These are phyloP conservation scores for Hypoxylon sp. DNA, from an alignment of 2,329 filamentous ascomycete species.

Conservation along the genomic window DNA sequence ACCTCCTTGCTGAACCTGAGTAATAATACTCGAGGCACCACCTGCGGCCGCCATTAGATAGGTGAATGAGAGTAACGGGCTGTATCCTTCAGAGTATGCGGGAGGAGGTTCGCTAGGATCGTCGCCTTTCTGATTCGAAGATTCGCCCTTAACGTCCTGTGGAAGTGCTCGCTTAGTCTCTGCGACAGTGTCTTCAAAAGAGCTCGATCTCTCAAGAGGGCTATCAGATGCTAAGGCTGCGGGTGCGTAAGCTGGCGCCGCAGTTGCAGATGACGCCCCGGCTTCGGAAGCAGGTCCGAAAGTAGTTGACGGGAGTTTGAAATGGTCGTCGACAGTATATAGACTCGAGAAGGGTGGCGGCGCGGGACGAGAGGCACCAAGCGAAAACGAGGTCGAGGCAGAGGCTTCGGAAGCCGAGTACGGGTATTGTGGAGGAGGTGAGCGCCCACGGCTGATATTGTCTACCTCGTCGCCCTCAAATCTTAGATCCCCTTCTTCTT, in stretches of 20 bases:
- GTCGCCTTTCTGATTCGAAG: constrained; percentile 77
- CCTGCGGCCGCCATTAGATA: constrained; percentile 99
- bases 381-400: constrained; percentile 59
- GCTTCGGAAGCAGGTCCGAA: constrained; percentile 51
- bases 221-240: constrained; percentile 58
- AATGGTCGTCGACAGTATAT: constrained; percentile 60
- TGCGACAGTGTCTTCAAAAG: constrained; percentile 68
- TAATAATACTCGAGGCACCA: constrained; percentile 98
- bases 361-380: constrained; percentile 56
- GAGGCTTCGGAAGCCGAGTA: constrained; percentile 71
- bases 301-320: constrained; percentile 48
- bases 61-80: constrained; percentile 90
- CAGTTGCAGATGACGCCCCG: constrained; percentile 57
- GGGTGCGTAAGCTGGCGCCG: constrained; percentile 71
- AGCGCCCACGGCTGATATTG: constrained; percentile 58
- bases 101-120: constrained; percentile 90
- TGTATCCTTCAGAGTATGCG: constrained; percentile 94
- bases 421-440: constrained; percentile 73
- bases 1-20: constrained; percentile 95
- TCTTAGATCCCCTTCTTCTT: constrained; percentile 43
- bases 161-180: constrained; percentile 90
- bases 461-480: constrained; percentile 54
- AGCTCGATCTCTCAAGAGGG: constrained; percentile 55
- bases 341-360: constrained; percentile 74
- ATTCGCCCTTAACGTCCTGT: constrained; percentile 83